Evolutionary conservation across 192 early-diverging fungal genomes (phyloP), one percentile per base, ranked within the genome.

Genomic region (Podila epicladia): DNA sequence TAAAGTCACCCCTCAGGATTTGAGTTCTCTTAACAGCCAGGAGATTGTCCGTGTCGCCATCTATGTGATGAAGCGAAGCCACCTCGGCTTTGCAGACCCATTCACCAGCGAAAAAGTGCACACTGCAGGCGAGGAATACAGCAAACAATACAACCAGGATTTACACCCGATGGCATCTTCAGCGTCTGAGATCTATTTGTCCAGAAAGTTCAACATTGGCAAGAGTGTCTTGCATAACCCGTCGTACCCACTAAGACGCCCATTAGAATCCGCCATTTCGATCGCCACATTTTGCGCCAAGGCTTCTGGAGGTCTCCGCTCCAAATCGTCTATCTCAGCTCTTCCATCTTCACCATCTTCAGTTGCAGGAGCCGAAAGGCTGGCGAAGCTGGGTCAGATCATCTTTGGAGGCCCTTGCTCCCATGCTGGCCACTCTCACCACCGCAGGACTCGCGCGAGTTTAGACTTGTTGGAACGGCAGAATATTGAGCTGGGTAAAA

Each of bases 401-500:
- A 67, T 79, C 19, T 79, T 79, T 68, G 70, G 76, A 15, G 64
- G 70, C 20, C 65, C 65, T 6, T 79, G 76, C 45, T 35, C 70
- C 5, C 64, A 71, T 9, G 49, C 64, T 0, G 76, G 70, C 0
- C 76, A 79, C 41, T 29, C 57, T 9, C 76, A 79, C 41, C 76
- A 79, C 35, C 65, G 60, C 29, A 55, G 70, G 5, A 67, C 70
- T 4, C 64, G 61, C 11, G 65, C 65, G 0, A 72, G 37, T 24
- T 59, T 58, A 2, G 69, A 64, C 4, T 20, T 62, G 22, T 60
- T 64, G 4, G 65, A 64, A 29, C 37, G 38, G 2, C 70, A 64
- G n/a, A 71, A 64, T 33, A 45, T 58, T 3, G 70, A 71, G 0
- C 26, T 71, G 5, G 70, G 62, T 0, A 60, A 58, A 37, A 17